Evolutionary conservation across 768 basidiomycete species (phyloP).

Genomic region (Glaciozyma antarctica): DNA sequence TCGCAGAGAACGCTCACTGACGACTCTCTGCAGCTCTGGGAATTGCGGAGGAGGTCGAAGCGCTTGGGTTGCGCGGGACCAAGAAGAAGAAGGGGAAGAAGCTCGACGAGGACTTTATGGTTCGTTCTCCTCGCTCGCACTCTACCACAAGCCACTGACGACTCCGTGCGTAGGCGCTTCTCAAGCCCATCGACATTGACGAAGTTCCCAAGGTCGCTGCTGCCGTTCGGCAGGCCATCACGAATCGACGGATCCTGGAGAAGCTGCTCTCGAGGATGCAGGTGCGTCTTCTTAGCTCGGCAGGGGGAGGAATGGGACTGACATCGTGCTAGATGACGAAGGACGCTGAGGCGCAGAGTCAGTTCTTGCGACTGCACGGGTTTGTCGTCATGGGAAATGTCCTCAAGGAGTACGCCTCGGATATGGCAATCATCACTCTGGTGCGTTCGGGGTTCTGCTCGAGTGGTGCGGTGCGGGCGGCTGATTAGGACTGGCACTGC

Average conservation of each 20-base stretch:
- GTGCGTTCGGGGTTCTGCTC: constrained; percentile 47
- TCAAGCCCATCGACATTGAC: constrained; percentile 62
- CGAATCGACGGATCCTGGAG: constrained; percentile 66
- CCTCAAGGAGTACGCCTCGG: constrained; percentile 62
- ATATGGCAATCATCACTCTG: constrained; percentile 59
- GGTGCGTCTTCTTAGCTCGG: constrained; percentile 43
- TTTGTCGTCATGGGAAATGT: constrained; percentile 85
- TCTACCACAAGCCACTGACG: not conserved
- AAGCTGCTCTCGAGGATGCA: constrained; percentile 78
- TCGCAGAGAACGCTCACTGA: not conserved
- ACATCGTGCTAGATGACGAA: constrained; percentile 62
- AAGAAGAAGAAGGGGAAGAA: constrained; percentile 87
- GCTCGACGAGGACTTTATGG: constrained; percentile 87
- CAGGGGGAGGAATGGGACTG: not conserved
- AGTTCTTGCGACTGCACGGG: constrained; percentile 85
- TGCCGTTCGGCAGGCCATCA: constrained; percentile 71
- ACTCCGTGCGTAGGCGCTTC: constrained; percentile 50
- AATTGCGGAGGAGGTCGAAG: constrained; percentile 81
- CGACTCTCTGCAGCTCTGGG: constrained; percentile 60
- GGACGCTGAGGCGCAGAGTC: constrained; percentile 63
- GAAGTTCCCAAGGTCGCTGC: constrained; percentile 88
- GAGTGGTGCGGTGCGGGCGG: constrained; percentile 44
- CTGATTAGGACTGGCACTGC: constrained; percentile 40
- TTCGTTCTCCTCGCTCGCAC: constrained; percentile 39
- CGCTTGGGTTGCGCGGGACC: constrained; percentile 68